Evolutionary conservation across 257 asterid genomes (phyloP).

Genomic region (Penstemon newberryi): DNA sequence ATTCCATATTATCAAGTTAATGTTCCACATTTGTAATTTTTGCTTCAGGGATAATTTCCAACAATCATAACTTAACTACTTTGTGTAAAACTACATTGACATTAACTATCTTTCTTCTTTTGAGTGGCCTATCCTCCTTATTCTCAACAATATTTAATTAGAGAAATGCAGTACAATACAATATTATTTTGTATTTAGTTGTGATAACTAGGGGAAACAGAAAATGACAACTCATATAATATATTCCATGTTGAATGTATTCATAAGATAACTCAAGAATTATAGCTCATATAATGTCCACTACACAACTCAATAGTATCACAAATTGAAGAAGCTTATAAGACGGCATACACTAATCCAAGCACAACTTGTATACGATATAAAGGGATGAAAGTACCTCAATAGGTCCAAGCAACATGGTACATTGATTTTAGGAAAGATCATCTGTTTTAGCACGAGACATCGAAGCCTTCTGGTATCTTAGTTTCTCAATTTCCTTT

Average conservation of each 20-base stretch:
- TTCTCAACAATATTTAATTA: no score
- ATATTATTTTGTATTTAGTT: background rate
- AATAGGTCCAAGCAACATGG: background rate
- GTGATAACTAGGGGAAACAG: background rate
- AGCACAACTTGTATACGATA: background rate
- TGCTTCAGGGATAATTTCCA: no score
- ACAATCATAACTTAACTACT: no score
- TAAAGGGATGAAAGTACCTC: background rate
- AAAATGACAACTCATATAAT: background rate
- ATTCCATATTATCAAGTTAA: no score
- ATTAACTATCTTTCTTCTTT: no score
- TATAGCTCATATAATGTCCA: background rate
- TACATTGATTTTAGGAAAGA: conserved; percentile 24
- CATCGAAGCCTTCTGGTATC: conserved; percentile 70
- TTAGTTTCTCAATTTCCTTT: conserved; percentile 64
- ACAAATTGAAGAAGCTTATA: no score
- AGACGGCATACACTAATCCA: background rate
- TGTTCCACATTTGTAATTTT: no score
- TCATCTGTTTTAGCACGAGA: conserved; percentile 34
- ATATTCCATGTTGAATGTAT: background rate
- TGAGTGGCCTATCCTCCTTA: no score
- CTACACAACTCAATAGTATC: background rate
- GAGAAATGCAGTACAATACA: no score
- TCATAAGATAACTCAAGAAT: background rate
- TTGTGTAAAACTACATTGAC: no score